These are phyloP conservation scores for Scleroderma bovista DNA, from an alignment of 768 basidiomycete species.

Conservation along the genomic window DNA sequence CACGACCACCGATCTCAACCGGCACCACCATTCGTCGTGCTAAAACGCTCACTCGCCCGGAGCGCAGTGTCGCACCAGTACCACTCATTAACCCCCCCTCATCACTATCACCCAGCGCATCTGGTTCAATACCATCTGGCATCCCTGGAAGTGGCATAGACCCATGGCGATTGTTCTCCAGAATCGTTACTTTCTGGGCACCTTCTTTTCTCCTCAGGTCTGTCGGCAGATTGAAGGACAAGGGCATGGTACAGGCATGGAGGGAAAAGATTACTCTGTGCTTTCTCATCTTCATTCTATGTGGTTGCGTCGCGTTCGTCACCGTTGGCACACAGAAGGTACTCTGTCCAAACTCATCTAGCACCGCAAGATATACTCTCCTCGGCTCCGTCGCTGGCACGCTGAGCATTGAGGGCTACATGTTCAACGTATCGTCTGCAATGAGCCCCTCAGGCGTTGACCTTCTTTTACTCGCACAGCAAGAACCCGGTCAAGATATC, in stretches of 20 bases:
- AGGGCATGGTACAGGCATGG: constrained; percentile 83
- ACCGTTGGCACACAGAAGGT: constrained; percentile 94
- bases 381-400: constrained; percentile 56
- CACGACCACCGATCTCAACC: constrained; percentile 43
- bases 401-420: constrained; percentile 69
- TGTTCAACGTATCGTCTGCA: constrained; percentile 67
- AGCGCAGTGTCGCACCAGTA: constrained; percentile 88
- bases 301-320: constrained; percentile 78
- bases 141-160: constrained; percentile 31
- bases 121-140: constrained; percentile 33
- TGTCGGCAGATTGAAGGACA: constrained; percentile 77
- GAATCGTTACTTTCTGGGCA: constrained; percentile 85
- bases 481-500: constrained; percentile 78
- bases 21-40: constrained; percentile 72
- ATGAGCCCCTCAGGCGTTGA: constrained; percentile 44
- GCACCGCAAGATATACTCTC: constrained; percentile 40
- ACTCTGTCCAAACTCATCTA: constrained; percentile 67
- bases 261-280: constrained; percentile 95
- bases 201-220: constrained; percentile 70
- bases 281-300: constrained; percentile 75
- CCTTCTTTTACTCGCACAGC: constrained; percentile 49
- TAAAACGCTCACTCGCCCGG: constrained; percentile 95
- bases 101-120: constrained; percentile 32
- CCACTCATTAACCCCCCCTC: constrained; percentile 87
- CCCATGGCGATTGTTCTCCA: constrained; percentile 80